Conservation (phyloP, 2,329 filamentous ascomycete species). For the Aureobasidium zeae region DNA sequence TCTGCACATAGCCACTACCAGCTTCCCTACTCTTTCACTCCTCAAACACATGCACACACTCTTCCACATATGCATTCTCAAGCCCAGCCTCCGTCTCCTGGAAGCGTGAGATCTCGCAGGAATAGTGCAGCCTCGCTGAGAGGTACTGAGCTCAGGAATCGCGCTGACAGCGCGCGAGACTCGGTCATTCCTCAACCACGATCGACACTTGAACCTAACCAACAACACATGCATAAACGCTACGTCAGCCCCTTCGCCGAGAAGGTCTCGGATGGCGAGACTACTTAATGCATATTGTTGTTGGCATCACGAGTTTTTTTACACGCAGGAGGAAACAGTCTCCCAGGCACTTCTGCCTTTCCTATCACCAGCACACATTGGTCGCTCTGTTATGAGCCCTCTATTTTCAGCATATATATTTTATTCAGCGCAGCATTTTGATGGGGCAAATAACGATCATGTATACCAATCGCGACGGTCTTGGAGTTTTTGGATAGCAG, state of each 20-base stretch:
- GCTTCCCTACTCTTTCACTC: slow-evolving; percentile 18
- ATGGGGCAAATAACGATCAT: not conserved
- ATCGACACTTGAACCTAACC: slow-evolving; percentile 10
- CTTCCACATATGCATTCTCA: slow-evolving; percentile 25
- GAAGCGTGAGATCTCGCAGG: slow-evolving; percentile 23
- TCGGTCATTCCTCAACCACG: slow-evolving; percentile 8
- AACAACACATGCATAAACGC: slow-evolving; percentile 7
- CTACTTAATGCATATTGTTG: not conserved
- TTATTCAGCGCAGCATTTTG: not conserved
- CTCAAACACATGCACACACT: slow-evolving; percentile 27
- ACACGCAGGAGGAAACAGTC: slow-evolving; percentile 11
- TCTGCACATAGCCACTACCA: slow-evolving; percentile 5
- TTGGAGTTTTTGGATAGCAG: not conserved
- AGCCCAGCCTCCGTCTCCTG: slow-evolving; percentile 18
- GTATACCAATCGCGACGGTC: not conserved
- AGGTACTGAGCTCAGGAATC: slow-evolving; percentile 19
- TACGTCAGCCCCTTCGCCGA: slow-evolving; percentile 12
- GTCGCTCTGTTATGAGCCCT: no score
- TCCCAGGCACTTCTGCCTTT: not conserved
- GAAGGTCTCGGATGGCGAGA: slow-evolving; percentile 6
- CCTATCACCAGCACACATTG: slow-evolving; percentile 1
- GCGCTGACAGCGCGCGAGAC: slow-evolving; percentile 27
- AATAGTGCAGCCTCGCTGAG: slow-evolving; percentile 21
- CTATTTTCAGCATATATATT: slow-evolving; percentile 3
- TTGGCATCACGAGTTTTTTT: not conserved